These are phyloP conservation scores for Claviceps africana DNA, from an alignment of 2,329 filamentous ascomycete genomes.

Conservation along the genomic window DNA sequence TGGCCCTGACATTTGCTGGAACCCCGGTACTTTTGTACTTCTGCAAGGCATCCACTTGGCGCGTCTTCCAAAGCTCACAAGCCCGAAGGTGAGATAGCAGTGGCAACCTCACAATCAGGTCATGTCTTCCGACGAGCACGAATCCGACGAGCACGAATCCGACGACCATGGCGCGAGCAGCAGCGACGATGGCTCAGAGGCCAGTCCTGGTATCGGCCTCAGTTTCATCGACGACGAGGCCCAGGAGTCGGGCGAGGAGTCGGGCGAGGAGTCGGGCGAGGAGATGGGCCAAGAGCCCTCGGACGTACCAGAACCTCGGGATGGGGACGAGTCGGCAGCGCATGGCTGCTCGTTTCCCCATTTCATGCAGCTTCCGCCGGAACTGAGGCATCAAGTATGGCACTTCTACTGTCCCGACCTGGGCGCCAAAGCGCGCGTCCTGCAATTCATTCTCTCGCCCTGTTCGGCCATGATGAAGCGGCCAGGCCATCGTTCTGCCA, in stretches of 20 bases:
- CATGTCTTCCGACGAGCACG: not conserved
- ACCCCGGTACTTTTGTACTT: not conserved
- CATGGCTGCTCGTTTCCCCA: conserved; percentile 10
- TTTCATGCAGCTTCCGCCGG: conserved; percentile 17
- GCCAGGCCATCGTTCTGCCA: conserved; percentile 8
- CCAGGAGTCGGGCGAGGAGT: conserved; percentile 6
- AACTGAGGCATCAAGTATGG: conserved; percentile 22
- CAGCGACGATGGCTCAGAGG: conserved; percentile 2
- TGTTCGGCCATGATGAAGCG: conserved; percentile 1
- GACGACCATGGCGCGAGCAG: conserved; percentile 2
- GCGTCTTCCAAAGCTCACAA: not conserved
- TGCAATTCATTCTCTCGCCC: conserved; percentile 6
- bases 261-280: not conserved
- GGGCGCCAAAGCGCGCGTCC: conserved; percentile 9
- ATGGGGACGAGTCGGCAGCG: not conserved
- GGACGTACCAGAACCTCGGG: not conserved
- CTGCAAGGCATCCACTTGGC: not conserved
- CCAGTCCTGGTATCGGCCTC: not conserved
- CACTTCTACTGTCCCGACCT: conserved; percentile 19
- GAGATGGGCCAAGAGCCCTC: conserved; percentile 2
- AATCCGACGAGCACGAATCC: not conserved
- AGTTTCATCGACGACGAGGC: conserved; percentile 8
- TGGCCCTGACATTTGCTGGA: too few relatives aligned
- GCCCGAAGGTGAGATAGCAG: not conserved
- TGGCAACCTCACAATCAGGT: not conserved